Conservation (phyloP, 345 rosid species). For the Sonneratia alba region DNA sequence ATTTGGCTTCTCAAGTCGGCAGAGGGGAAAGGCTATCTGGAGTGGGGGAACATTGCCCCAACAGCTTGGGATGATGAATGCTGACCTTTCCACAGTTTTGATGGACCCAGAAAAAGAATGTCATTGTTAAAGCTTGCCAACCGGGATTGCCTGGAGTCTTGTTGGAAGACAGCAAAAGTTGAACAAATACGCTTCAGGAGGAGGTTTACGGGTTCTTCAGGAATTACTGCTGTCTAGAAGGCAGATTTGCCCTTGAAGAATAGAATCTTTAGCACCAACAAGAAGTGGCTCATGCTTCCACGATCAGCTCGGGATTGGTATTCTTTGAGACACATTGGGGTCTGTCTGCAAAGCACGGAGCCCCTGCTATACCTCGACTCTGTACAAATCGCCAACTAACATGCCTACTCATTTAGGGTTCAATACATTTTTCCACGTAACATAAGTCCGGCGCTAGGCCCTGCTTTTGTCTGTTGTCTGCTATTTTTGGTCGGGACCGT, state of each 20-base stretch:
- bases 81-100: not conserved
- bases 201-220: not conserved
- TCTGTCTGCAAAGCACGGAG: not conserved
- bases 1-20: not conserved
- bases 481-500: constrained; percentile 23
- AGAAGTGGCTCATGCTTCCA: constrained; percentile 13
- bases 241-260: not conserved
- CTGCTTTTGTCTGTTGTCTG: constrained; percentile 2
- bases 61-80: not conserved
- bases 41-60: not conserved
- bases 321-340: constrained; percentile 6
- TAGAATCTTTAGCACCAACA: not conserved
- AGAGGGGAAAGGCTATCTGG: not conserved
- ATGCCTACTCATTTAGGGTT: constrained; percentile 32
- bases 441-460: constrained; percentile 16
- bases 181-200: too few species aligned
- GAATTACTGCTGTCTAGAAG: not conserved
- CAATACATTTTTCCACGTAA: constrained; percentile 36
- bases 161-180: not conserved
- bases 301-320: constrained; percentile 19
- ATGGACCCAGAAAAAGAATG: not conserved
- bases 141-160: constrained; percentile 3
- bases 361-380: constrained; percentile 30
- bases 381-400: constrained; percentile 46
- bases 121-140: not conserved